These are phyloP conservation scores for Cydonia oblonga DNA, from an alignment of 331 rosid species.

Conservation along the genomic window DNA sequence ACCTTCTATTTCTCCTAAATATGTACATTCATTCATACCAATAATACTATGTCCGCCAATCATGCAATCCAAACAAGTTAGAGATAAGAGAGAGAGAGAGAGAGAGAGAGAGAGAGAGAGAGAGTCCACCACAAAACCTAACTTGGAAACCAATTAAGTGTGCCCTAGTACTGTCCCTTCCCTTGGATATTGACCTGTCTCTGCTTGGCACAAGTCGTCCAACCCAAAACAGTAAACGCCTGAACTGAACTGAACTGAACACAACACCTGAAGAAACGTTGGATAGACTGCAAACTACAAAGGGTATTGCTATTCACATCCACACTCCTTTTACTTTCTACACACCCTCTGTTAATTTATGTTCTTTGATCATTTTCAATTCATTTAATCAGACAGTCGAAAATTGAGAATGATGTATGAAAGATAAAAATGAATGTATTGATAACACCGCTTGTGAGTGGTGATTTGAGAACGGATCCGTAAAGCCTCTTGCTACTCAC, in stretches of 20 bases:
- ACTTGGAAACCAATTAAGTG: not conserved
- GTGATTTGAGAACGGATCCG: slow-evolving; percentile 9
- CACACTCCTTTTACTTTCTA: too few relatives aligned
- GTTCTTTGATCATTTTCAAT: too few relatives aligned
- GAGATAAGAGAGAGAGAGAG: not conserved
- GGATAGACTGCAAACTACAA: not conserved
- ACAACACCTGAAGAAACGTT: not conserved
- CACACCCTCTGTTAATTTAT: too few relatives aligned
- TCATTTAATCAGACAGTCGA: too few relatives aligned
- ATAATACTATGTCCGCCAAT: too few relatives aligned
- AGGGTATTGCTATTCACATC: too few relatives aligned
- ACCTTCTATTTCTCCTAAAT: not conserved
- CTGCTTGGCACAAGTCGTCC: not conserved
- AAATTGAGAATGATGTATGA: too few relatives aligned
- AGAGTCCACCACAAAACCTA: not conserved
- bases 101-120: too few relatives aligned
- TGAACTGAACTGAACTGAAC: not conserved
- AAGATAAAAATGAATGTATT: too few relatives aligned
- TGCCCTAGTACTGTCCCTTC: not conserved
- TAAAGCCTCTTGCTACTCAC: slow-evolving; percentile 15
- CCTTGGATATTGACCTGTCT: not conserved
- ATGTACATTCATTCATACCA: too few relatives aligned
- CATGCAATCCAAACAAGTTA: not conserved
- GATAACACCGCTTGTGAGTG: not conserved
- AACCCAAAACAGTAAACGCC: not conserved